Evolutionary conservation across 1,284 basidiomycete species (phyloP).

Genomic region (Austroboletus olivaceoglutinosus): DNA sequence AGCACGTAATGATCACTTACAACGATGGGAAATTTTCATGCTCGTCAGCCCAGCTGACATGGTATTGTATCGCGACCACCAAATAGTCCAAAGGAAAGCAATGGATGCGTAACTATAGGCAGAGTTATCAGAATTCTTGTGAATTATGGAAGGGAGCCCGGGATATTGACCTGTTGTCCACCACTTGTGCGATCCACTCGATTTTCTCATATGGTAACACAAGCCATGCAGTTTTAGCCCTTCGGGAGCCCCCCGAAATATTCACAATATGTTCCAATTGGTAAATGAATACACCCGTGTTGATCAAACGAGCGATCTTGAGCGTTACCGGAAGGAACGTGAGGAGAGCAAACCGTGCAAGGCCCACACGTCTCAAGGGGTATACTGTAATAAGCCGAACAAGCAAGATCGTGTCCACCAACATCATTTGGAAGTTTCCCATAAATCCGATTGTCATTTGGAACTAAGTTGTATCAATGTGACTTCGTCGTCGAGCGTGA

Average conservation of each 20-base stretch:
- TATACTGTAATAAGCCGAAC: slow-evolving; percentile 20
- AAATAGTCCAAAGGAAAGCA: slow-evolving; percentile 21
- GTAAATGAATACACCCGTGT: slow-evolving; percentile 10
- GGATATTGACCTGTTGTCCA: slow-evolving; percentile 20
- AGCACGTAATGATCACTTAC: not conserved
- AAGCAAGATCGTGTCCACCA: slow-evolving; percentile 21
- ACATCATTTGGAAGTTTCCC: slow-evolving; percentile 13
- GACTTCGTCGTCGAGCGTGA: not conserved
- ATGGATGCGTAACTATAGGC: slow-evolving; percentile 19
- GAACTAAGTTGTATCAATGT: slow-evolving; percentile 1
- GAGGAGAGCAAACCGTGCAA: slow-evolving; percentile 12
- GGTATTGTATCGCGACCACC: not conserved
- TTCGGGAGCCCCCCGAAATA: not conserved
- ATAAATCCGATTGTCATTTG: slow-evolving; percentile 11
- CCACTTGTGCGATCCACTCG: slow-evolving; percentile 23
- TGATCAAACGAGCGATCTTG: slow-evolving; percentile 14
- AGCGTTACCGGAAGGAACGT: slow-evolving; percentile 14
- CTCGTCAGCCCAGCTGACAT: not conserved
- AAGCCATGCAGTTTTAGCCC: slow-evolving; percentile 1
- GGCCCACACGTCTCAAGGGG: slow-evolving; percentile 13
- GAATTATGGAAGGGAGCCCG: not conserved
- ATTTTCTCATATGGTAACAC: slow-evolving; percentile 20
- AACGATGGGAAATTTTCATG: not conserved
- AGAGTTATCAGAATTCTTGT: not conserved
- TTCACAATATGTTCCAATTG: slow-evolving; percentile 1